Percentiles rank a stretch among this genome's conserved stretches.
Conservation (phyloP, 2,329 filamentous ascomycete species). For the Aspergillus vadensis region DNA sequence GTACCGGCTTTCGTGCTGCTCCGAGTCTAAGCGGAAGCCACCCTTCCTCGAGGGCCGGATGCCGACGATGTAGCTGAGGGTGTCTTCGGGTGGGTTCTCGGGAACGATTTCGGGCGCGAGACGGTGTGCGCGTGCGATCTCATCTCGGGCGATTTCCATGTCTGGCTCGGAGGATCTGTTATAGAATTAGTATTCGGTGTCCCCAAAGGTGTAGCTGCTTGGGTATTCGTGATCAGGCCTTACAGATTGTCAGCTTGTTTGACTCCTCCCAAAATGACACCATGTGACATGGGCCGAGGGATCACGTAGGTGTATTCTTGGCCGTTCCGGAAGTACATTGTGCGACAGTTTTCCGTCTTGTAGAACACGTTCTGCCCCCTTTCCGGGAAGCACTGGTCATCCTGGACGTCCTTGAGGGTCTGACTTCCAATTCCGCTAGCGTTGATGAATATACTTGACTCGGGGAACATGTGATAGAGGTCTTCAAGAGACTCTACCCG, state of each 20-base stretch:
- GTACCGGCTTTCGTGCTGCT: constrained; percentile 27
- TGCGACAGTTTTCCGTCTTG: constrained; percentile 32
- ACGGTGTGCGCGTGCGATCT: constrained; percentile 41
- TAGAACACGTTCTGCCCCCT: constrained; percentile 43
- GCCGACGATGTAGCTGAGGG: constrained; percentile 38
- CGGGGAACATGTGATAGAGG: constrained; percentile 38
- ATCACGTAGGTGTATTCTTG: constrained; percentile 44
- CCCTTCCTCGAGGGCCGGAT: constrained; percentile 39
- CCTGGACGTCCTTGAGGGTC: constrained; percentile 36
- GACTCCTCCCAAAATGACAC: constrained; percentile 39
- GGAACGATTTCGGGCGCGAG: constrained; percentile 42
- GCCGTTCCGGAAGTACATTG: constrained; percentile 40
- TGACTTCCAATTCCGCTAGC: constrained; percentile 42
- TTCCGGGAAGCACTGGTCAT: constrained; percentile 40
- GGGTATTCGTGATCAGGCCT: constrained; percentile 2
- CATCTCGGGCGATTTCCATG: constrained; percentile 40
- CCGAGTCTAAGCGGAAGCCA: constrained; percentile 39
- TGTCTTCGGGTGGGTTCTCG: constrained; percentile 29
- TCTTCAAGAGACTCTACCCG: constrained; percentile 37
- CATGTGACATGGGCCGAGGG: constrained; percentile 36
- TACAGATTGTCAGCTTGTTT: constrained; percentile 38
- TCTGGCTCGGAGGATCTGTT: constrained; percentile 38
- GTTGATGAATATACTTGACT: constrained; percentile 42
- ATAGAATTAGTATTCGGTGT: background rate
- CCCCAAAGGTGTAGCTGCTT: background rate